phyloP scores from a whole-genome alignment of 2,329 filamentous ascomycete genomes.

The Aureobasidium sp. region DNA sequence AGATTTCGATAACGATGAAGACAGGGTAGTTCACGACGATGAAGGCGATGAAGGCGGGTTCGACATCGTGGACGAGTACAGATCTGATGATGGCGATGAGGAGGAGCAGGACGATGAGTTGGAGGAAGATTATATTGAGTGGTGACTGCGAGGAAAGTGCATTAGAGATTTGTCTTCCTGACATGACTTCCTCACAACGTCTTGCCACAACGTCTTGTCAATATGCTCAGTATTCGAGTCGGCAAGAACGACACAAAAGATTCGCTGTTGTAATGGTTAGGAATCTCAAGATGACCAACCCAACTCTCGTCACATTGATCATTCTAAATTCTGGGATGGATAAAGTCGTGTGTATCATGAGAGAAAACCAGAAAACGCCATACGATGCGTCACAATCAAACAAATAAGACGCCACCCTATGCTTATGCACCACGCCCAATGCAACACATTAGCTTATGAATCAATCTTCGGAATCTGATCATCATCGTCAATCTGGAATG shows the following conservation, averaged over 20 bases:
- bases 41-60: background rate
- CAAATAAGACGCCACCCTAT: background rate
- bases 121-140: background rate
- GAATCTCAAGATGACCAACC: background rate
- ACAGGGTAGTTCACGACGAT: background rate
- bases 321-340: background rate
- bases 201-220: background rate
- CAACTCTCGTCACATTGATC: background rate
- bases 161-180: background rate
- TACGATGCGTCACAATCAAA: background rate
- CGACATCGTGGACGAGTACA: background rate
- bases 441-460: background rate
- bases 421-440: background rate
- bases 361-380: background rate
- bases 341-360: background rate
- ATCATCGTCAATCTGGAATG: background rate
- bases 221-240: background rate
- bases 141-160: background rate
- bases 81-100: background rate
- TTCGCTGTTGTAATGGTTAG: too few relatives aligned
- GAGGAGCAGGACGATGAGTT: background rate
- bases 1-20: background rate
- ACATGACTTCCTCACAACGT: background rate
- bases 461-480: background rate
- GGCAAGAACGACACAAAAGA: background rate